These are phyloP conservation scores for Colletotrichum falcatum DNA, from an alignment of 2,329 filamentous ascomycete species.

Conservation along the genomic window DNA sequence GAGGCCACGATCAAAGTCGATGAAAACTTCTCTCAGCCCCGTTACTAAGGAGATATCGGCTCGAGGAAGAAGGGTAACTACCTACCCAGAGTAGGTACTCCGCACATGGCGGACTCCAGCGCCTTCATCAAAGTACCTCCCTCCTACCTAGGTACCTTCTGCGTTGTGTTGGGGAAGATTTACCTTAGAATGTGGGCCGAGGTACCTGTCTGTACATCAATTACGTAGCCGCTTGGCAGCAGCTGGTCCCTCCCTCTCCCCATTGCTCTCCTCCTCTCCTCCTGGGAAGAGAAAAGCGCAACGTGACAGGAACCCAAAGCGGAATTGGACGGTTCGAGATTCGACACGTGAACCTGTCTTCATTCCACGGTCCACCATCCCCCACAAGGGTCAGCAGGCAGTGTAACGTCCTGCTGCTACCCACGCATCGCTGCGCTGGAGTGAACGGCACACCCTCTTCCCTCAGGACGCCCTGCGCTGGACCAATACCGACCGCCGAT, in stretches of 20 bases:
- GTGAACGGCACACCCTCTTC: neutral
- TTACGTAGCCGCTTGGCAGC: constrained; percentile 36
- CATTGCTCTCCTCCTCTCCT: neutral
- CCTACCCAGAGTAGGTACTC: no score
- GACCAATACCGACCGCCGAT: constrained; percentile 5
- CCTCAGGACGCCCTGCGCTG: constrained; percentile 8
- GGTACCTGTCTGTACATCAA: neutral
- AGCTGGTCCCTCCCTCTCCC: constrained; percentile 20
- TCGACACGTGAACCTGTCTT: constrained; percentile 38
- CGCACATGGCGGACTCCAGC: neutral
- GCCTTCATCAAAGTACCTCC: neutral
- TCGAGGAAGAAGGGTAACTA: neutral
- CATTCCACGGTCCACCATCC: constrained; percentile 29
- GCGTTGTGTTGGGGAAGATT: constrained; percentile 19
- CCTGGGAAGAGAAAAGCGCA: constrained; percentile 1
- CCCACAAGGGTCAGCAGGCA: constrained; percentile 39
- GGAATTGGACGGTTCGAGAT: constrained; percentile 22
- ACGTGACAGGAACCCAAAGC: constrained; percentile 10
- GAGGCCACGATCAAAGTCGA: constrained; percentile 8
- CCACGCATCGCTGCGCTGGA: neutral
- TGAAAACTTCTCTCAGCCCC: constrained; percentile 11
- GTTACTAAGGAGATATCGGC: neutral
- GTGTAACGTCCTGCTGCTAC: constrained; percentile 29
- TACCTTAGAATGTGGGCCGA: no score
- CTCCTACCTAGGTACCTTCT: neutral